Evolutionary conservation across 805 yeast species (phyloP), one percentile per base, ranked within the genome.

Genomic region (Schwanniomyces polymorphus): DNA sequence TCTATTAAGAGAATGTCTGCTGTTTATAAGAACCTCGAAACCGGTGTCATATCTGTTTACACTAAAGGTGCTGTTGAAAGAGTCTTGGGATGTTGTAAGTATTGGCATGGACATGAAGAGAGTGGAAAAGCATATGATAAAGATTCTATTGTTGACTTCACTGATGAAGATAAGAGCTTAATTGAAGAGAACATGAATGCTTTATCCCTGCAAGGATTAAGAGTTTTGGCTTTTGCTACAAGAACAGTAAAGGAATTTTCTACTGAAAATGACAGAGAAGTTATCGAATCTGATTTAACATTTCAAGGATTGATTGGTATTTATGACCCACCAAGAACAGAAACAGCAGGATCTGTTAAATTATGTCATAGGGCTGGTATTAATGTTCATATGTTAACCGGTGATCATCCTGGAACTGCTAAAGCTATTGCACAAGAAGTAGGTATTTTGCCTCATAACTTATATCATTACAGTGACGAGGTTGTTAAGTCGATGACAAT

Each of bases 61-160:
- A 76, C 88, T 21, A 86, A 86, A 60, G 92, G 92, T 60, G 92
- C 92, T 0, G 89, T 84, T 34, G 92, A 86, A 66, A 75, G 91
- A 54, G 72, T 86, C 41, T 61, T 86, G 14, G 72, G 65, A 0
- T 74, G 81, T 37, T 86, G 91, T 61, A 56, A 68, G 12, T 65
- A 64, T 18, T 84, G 88, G 87, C 70, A 67, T 47, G 74, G 75
- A 17, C 64, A 64, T 41, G 44, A 55, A 2, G 48, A 55, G 31
- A 56, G 57, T 9, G 57, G 67, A 41, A 67, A 71, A 27, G 52
- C 62, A 16, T 55, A 40, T 31, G 65, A 61, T 44, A 47, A 49
- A 31, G 56, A 55, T 35, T 41, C 52, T 27, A 27, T 37, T 1
- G 26, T 47, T 14, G 57, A 61, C n/a, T 61, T 85, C 46, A 72